phyloP scores from a whole-genome alignment of 2,329 filamentous ascomycete species.

The Penicillium sp. region DNA sequence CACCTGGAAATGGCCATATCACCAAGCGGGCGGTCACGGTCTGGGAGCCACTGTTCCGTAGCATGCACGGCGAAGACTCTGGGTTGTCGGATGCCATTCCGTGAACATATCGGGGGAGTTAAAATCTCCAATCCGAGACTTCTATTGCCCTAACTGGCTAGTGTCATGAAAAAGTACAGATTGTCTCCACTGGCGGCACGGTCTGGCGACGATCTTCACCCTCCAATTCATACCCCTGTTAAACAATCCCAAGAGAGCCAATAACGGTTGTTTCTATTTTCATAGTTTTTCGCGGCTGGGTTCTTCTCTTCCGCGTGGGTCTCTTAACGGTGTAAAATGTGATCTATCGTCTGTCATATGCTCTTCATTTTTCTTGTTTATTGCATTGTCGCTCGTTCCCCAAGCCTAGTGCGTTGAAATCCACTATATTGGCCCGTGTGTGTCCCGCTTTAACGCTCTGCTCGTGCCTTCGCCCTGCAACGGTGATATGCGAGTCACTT shows the following conservation, averaged over 20 bases:
- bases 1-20: slow-evolving; percentile 42
- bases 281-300: not conserved
- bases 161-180: slow-evolving; percentile 1
- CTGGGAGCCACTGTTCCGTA: slow-evolving; percentile 50
- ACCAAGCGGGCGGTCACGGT: slow-evolving; percentile 47
- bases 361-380: not conserved
- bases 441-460: not conserved
- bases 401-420: not conserved
- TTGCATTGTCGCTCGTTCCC: not conserved
- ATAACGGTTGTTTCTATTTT: not conserved
- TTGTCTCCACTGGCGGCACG: not conserved
- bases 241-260: not conserved
- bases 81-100: slow-evolving; percentile 41
- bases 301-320: not conserved
- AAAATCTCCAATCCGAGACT: not conserved
- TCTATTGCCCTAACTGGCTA: not conserved
- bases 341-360: not conserved
- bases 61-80: slow-evolving; percentile 46
- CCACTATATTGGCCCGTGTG: not conserved
- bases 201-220: not conserved
- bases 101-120: slow-evolving; percentile 12
- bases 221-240: not conserved
- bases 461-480: not conserved
- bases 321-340: not conserved
- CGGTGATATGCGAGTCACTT: not conserved